These are phyloP conservation scores for Linum lewisii DNA, from an alignment of 345 rosid species.

Conservation along the genomic window DNA sequence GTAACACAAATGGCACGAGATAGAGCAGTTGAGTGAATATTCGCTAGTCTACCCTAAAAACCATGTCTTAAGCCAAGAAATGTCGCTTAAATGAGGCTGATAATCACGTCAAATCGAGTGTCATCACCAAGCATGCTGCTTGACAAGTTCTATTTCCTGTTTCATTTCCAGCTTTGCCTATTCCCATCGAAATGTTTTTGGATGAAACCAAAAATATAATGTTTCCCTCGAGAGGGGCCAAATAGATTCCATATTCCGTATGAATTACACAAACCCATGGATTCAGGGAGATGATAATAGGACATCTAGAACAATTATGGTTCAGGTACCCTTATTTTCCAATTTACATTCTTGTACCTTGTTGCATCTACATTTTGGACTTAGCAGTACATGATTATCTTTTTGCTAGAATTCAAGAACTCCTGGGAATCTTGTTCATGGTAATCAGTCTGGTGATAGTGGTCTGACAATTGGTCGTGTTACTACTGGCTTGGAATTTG, in stretches of 20 bases:
- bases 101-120: too few species aligned
- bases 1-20: too few species aligned
- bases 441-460: slow-evolving; percentile 59
- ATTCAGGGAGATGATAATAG: slow-evolving; percentile 94
- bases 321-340: slow-evolving; percentile 46
- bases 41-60: too few species aligned
- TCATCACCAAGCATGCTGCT: neutral
- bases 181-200: slow-evolving; percentile 88
- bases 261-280: slow-evolving; percentile 98
- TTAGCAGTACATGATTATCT: slow-evolving; percentile 9
- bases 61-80: too few species aligned
- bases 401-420: slow-evolving; percentile 75
- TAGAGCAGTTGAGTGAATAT: too few species aligned
- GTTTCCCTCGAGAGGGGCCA: slow-evolving; percentile 88
- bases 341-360: neutral
- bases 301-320: slow-evolving; percentile 80
- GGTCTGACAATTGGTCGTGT: slow-evolving; percentile 74
- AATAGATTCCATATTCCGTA: slow-evolving; percentile 81
- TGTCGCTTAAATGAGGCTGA: too few species aligned
- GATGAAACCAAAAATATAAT: slow-evolving; percentile 86
- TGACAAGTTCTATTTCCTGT: slow-evolving; percentile 4
- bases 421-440: slow-evolving; percentile 89
- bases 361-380: neutral
- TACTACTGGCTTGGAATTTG: slow-evolving; percentile 73
- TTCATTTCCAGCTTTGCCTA: slow-evolving; percentile 61